Evolutionary conservation across 78 protist genomes (phyloP).

Genomic region (Mastigamoeba balamuthi): DNA sequence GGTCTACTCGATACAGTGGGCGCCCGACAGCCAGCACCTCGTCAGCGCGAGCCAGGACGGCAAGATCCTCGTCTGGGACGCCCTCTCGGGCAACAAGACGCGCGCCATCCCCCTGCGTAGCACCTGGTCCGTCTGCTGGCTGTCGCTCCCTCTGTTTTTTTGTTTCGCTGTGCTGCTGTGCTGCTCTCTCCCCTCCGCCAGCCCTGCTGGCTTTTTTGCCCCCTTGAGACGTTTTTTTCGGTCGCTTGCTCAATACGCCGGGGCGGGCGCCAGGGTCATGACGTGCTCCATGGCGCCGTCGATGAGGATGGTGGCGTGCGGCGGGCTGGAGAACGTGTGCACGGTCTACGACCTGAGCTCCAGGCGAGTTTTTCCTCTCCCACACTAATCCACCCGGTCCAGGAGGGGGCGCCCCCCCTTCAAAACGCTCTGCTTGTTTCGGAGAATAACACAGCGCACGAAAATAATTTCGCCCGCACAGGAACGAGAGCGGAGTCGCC

Average conservation of each 20-base stretch:
- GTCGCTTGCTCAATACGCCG: too few species aligned
- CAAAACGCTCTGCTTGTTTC: too few species aligned
- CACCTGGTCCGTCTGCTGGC: neutral
- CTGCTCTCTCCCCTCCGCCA: too few species aligned
- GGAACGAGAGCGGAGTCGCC: slow-evolving; percentile 42
- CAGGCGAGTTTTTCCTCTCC: too few species aligned
- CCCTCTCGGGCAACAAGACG: slow-evolving; percentile 59
- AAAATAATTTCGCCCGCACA: too few species aligned
- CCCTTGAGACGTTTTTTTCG: too few species aligned
- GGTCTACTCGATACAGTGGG: slow-evolving; percentile 91
- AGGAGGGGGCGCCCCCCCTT: too few species aligned
- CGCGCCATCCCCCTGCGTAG: slow-evolving; percentile 83
- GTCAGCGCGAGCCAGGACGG: slow-evolving; percentile 94
- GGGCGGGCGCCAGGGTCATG: slow-evolving; percentile 91
- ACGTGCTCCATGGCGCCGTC: slow-evolving; percentile 91
- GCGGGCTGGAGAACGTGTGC: slow-evolving; percentile 94
- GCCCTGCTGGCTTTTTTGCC: too few species aligned
- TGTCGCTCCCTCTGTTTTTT: too few species aligned
- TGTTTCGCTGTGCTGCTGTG: too few species aligned
- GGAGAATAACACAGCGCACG: too few species aligned
- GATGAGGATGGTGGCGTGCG: slow-evolving; percentile 84
- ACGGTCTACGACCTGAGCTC: slow-evolving; percentile 74
- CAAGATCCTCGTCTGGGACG: slow-evolving; percentile 91
- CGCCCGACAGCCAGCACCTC: slow-evolving; percentile 63
- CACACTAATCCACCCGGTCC: too few species aligned